phyloP scores from a whole-genome alignment of 176 grass and related monocot species.

The Areca catechu region DNA sequence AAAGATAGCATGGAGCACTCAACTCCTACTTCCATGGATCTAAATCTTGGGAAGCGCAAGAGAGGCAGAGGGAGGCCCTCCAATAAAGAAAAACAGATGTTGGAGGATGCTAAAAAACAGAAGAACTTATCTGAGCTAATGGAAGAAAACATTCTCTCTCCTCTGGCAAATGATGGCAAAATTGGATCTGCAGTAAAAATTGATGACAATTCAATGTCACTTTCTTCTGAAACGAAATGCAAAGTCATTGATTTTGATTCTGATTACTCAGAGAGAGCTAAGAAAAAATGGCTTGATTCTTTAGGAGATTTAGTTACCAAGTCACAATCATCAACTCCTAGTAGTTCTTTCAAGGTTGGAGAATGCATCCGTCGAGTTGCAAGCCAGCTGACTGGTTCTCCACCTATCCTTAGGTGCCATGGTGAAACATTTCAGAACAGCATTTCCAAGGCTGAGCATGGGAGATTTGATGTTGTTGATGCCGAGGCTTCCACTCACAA shows the following conservation, averaged over 20 bases:
- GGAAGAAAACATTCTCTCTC: constrained; percentile 22
- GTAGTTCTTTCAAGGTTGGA: constrained; percentile 89
- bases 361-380: constrained; percentile 90
- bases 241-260: constrained; percentile 26
- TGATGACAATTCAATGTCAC: constrained; percentile 10
- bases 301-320: constrained; percentile 43
- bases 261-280: constrained; percentile 35
- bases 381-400: constrained; percentile 72
- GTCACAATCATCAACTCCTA: constrained; percentile 32
- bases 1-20: constrained; percentile 8
- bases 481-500: constrained; percentile 42
- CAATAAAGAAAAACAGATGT: constrained; percentile 46
- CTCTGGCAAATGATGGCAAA: constrained; percentile 30
- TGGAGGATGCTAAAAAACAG: background rate
- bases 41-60: constrained; percentile 39
- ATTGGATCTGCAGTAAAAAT: constrained; percentile 3
- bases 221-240: constrained; percentile 14
- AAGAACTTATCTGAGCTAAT: constrained; percentile 28
- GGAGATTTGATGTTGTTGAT: constrained; percentile 77
- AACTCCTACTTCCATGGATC: constrained; percentile 1
- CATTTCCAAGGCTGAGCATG: constrained; percentile 49
- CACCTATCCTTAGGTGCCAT: constrained; percentile 39
- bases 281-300: constrained; percentile 37
- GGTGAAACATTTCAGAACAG: constrained; percentile 42
- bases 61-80: constrained; percentile 62